Percentiles rank a stretch among this genome's conserved stretches.
Conservation (phyloP, 805 yeast species). For the Metschnikowia arizonensis region DNA sequence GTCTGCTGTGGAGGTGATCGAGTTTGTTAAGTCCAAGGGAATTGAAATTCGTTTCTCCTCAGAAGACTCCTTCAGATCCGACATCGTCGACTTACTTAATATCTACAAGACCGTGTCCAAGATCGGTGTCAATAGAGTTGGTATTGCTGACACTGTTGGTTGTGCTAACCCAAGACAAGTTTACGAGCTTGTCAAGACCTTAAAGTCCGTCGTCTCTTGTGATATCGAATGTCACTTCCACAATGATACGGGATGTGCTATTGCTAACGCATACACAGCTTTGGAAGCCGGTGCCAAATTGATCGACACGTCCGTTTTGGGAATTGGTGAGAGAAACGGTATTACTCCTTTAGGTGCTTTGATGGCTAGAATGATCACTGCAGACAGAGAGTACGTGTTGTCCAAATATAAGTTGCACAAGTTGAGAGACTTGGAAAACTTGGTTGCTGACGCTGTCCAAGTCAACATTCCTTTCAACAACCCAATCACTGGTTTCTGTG, state of each 20-base stretch:
- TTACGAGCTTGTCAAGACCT: constrained; percentile 54
- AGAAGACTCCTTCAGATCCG: constrained; percentile 59
- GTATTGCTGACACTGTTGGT: constrained; percentile 62
- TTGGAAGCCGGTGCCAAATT: constrained; percentile 59
- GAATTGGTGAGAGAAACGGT: constrained; percentile 63
- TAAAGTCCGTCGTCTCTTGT: constrained; percentile 53
- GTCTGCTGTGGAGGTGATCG: constrained; percentile 55
- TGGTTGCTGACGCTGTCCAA: constrained; percentile 56
- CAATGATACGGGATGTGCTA: constrained; percentile 62
- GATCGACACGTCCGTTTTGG: constrained; percentile 56
- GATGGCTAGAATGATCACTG: constrained; percentile 62
- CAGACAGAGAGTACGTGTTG: constrained; percentile 55
- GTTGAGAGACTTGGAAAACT: constrained; percentile 54
- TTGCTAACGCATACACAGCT: constrained; percentile 61
- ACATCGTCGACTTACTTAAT: constrained; percentile 54
- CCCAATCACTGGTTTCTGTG: constrained; percentile 63
- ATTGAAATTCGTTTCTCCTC: constrained; percentile 56
- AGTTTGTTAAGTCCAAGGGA: constrained; percentile 57
- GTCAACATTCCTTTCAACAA: constrained; percentile 59
- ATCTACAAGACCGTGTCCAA: constrained; percentile 59
- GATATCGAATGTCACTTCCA: constrained; percentile 62
- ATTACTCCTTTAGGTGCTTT: constrained; percentile 59
- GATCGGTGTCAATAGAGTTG: constrained; percentile 59
- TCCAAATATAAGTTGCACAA: constrained; percentile 54
- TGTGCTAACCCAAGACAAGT: constrained; percentile 64